phyloP scores from a whole-genome alignment of 768 basidiomycete genomes.

The Rhizopogon roseolus region DNA sequence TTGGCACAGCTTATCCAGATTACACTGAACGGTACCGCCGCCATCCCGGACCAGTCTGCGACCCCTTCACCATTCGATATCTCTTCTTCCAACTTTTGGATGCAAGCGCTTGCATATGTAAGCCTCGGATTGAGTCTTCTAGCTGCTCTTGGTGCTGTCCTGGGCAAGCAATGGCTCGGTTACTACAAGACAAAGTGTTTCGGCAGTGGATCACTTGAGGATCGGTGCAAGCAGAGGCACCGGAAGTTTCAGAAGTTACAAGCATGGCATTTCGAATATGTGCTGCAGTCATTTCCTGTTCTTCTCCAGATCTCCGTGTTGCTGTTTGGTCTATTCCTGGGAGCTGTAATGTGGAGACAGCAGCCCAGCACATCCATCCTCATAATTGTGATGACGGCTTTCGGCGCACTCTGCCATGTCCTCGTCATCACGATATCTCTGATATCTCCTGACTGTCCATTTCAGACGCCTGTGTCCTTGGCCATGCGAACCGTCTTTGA shows the following conservation, averaged over 20 bases:
- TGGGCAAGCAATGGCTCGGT: conserved; percentile 1
- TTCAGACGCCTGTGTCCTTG: conserved; percentile 4
- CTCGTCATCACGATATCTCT: conserved; percentile 4
- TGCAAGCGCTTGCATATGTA: conserved; percentile 6
- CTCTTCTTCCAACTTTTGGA: not conserved
- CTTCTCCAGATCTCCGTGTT: conserved; percentile 7
- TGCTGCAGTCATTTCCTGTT: conserved; percentile 4
- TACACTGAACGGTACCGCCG: too few relatives aligned
- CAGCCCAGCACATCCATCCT: not conserved
- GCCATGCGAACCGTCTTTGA: not conserved
- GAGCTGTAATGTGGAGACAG: not conserved
- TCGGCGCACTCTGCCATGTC: conserved; percentile 4
- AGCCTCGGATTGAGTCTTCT: conserved; percentile 6
- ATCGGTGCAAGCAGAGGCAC: conserved; percentile 6
- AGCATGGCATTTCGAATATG: conserved; percentile 6
- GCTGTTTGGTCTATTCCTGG: not conserved
- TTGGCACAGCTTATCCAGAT: conserved; percentile 5
- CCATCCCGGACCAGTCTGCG: too few relatives aligned
- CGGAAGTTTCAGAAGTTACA: conserved; percentile 4
- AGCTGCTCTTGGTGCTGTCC: conserved; percentile 7
- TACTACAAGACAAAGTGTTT: not conserved
- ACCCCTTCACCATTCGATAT: not conserved
- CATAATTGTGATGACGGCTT: not conserved
- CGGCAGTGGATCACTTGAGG: conserved; percentile 2
- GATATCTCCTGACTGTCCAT: conserved; percentile 5